Base-by-base conservation (phyloP, 1,284 basidiomycete species). In the Boletus semigastroideus region DNA sequence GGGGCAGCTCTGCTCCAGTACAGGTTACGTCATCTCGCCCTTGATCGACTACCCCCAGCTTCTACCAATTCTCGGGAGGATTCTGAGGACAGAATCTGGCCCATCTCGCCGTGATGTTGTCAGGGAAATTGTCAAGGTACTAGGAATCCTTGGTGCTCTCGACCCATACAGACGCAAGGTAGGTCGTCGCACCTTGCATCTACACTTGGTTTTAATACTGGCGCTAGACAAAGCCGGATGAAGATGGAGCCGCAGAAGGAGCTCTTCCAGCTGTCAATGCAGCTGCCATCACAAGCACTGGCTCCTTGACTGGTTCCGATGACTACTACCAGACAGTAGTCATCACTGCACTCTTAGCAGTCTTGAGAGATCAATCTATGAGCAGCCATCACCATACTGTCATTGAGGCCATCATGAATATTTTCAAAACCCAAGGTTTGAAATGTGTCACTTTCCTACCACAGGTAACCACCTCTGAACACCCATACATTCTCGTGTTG, bases 251-350 rank as follows among this genome's bases (percentile, higher is more conserved):
- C 0, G 83, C 80, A 52, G 93, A 95, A 63, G 84, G 84, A 0
- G 80, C 78, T 54, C 71, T 84, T 27, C 78, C 79, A 56, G 74
- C 83, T 52, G 77, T 86, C 58, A 80, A 84, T 72, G 76, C 83
- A 54, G 77, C 82, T 30, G 76, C 81, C 19, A 65, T 79, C 28
- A 73, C 71, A 19, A 78, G 73, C 41, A 71, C 62, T 22, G 67
- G 80, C 19, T 76, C 79, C 9, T 73, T 55, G 53, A 62, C 82
- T 16, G 75, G 79, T 14, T 82, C 86, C 22, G 97, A 99, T 61
- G 97, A 99, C 67, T 99, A 98, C 72, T 99, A 95, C 74, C 97
- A 99, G 68, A 94, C 93, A 8, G 93, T 97, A 5, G 96, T 95
- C 38, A 92, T 99, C 71, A 90, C 87, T 42, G 86, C 94, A 2